These are phyloP conservation scores for Rhodotorula sp. DNA, from an alignment of 1,284 basidiomycete genomes.

Conservation along the genomic window DNA sequence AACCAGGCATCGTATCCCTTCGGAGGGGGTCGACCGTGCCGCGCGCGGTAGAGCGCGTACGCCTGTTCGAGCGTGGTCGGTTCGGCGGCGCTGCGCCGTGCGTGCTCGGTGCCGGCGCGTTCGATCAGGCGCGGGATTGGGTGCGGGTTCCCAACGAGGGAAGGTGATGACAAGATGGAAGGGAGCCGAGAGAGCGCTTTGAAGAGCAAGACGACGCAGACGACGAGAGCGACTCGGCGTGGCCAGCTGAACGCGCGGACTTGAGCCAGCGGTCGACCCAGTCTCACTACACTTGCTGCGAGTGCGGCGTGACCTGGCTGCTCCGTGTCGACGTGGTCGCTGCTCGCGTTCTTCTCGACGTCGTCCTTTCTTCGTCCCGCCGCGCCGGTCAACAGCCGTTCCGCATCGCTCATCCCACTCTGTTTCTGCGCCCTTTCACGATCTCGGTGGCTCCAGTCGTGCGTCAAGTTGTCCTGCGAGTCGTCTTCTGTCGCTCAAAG, in stretches of 20 bases:
- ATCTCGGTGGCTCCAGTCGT: too few species aligned
- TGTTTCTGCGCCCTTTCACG: background rate
- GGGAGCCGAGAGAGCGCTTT: background rate
- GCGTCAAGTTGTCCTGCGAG: too few species aligned
- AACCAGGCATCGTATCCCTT: conserved; percentile 29
- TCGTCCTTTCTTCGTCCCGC: too few species aligned
- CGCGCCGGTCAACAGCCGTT: too few species aligned
- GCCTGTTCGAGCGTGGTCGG: conserved; percentile 20
- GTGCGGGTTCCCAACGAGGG: background rate
- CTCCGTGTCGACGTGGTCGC: too few species aligned
- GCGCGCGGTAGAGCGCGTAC: background rate
- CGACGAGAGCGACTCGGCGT: conserved; percentile 3
- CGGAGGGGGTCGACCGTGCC: conserved; percentile 12
- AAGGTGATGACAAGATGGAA: background rate
- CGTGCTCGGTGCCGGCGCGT: background rate
- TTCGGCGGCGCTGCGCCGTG: background rate
- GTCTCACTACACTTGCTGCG: too few species aligned
- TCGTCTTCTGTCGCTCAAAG: too few species aligned
- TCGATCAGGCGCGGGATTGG: conserved; percentile 23
- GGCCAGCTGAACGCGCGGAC: background rate
- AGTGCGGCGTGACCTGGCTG: too few species aligned
- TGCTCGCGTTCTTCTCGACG: too few species aligned
- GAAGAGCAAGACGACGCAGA: conserved; percentile 1
- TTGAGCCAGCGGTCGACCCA: too few species aligned
- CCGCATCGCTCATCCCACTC: too few species aligned